Base-by-base conservation (phyloP, 495 filamentous ascomycete genomes). In the Aspergillus biplanus region DNA sequence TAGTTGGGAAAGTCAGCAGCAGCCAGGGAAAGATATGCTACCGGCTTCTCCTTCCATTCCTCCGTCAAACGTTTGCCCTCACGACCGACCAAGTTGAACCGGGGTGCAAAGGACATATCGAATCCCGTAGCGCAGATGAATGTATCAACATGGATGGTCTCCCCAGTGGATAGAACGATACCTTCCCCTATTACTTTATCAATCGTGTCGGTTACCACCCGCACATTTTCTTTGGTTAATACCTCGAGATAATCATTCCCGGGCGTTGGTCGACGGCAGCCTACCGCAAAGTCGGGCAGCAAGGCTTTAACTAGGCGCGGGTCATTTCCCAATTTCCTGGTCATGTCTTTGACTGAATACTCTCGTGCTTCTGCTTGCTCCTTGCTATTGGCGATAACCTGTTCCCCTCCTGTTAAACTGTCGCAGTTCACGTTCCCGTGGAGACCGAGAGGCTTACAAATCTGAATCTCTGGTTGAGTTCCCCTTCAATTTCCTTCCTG, bases 1-100 rank as follows among this genome's bases (percentile, higher is more conserved):
- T 81, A 82, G 50, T 83, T 83, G 6, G 81, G 81, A 27, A 82
- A 66, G 9, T 73, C 75, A 3, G 73, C 56, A 1, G 81, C 71
- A 11, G 80, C 81, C 16, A 58, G 11, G 15, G 37, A 39, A 1
- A 61, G 48, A 27, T 61, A 61, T 0, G 46, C 49, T 27, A 27
- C 32, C 1, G 49, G 48, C 8, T 49, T 27, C 4, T 37, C 34
- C 8, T 44, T 46, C 58, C 58, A 61, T 7, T 52, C 58, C 21
- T 34, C 32, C 13, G 34, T n/a, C n/a, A 61, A 47, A 18, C 42
- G 18, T 5, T 35, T 44, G 7, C 58, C 58, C 5, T 42, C n/a
- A 9, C 33, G 47, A 3, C 58, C 58, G 16, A 61, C 27, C 3
- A 61, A n/a, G 8, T 27, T 27, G 33, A 52, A 61, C 4, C 49